Conservation (phyloP, 75 land plant genomes). For the Sequoia sempervirens region DNA sequence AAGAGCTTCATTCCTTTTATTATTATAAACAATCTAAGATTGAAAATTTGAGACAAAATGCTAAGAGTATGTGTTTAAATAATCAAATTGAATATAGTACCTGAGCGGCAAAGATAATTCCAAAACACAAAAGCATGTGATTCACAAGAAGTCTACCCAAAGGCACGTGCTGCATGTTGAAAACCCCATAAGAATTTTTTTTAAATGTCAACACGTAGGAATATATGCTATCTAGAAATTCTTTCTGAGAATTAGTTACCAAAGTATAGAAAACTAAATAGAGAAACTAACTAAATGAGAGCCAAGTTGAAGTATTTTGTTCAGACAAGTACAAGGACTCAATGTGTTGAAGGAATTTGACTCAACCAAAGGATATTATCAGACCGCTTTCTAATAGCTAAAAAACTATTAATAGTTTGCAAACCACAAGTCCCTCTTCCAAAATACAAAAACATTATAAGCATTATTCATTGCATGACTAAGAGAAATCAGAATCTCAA, state of each 20-base stretch:
- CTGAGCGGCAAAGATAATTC: slow-evolving; percentile 80
- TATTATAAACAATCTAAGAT: neutral
- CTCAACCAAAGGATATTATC: neutral
- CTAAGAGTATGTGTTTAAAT: neutral
- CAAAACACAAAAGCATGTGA: slow-evolving; percentile 92
- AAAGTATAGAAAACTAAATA: neutral
- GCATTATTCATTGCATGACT: neutral
- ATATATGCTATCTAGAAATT: neutral
- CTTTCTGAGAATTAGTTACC: slow-evolving; percentile 1
- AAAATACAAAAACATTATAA: neutral
- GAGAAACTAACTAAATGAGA: neutral
- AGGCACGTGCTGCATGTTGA: slow-evolving; percentile 69
- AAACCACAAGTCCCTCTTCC: neutral
- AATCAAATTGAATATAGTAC: slow-evolving; percentile 23
- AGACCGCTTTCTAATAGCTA: neutral
- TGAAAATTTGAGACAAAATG: neutral
- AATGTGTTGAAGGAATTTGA: neutral
- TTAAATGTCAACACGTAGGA: neutral
- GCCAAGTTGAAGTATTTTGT: neutral
- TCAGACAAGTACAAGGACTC: neutral
- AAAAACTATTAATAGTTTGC: neutral
- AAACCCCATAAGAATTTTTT: neutral
- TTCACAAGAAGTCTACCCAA: slow-evolving; percentile 73
- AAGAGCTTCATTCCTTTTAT: neutral
- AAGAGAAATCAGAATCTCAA: neutral